phyloP scores from a whole-genome alignment of 1,139 yeast genomes.

The Lodderomyces margitis region DNA sequence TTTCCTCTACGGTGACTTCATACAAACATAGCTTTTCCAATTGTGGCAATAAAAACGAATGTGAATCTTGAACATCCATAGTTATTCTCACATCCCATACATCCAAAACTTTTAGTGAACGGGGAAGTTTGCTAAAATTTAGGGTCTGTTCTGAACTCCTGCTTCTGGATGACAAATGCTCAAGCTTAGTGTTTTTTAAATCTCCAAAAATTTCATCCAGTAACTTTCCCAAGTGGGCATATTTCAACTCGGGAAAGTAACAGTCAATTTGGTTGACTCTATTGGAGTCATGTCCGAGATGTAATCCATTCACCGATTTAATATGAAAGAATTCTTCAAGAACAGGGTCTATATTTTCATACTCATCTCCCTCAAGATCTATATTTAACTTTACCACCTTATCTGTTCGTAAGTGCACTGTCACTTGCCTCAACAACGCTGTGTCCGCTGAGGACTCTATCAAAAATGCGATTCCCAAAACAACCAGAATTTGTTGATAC shows the following conservation, averaged over 20 bases:
- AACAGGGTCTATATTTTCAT: not conserved
- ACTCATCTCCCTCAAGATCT: not conserved
- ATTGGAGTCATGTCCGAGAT: not conserved
- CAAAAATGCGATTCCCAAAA: not conserved
- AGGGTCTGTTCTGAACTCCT: not conserved
- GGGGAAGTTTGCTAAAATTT: not conserved
- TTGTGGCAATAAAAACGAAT: not conserved
- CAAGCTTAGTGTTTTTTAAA: not conserved
- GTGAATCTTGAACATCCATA: not conserved
- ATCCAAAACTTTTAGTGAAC: not conserved
- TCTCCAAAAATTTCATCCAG: not conserved
- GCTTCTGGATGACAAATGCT: not conserved
- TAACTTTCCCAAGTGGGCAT: not conserved
- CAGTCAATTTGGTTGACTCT: not conserved
- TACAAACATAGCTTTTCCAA: not conserved
- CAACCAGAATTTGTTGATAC: not conserved
- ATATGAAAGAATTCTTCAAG: not conserved
- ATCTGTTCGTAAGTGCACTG: not conserved
- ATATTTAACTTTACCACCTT: not conserved
- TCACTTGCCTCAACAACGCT: not conserved
- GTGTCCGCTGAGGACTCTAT: not conserved
- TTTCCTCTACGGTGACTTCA: not conserved
- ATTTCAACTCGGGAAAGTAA: not conserved
- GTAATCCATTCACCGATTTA: not conserved
- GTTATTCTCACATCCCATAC: not conserved